Base-by-base conservation (phyloP, 108 stramenopile species). In the Pseudonitzschia pungens region DNA sequence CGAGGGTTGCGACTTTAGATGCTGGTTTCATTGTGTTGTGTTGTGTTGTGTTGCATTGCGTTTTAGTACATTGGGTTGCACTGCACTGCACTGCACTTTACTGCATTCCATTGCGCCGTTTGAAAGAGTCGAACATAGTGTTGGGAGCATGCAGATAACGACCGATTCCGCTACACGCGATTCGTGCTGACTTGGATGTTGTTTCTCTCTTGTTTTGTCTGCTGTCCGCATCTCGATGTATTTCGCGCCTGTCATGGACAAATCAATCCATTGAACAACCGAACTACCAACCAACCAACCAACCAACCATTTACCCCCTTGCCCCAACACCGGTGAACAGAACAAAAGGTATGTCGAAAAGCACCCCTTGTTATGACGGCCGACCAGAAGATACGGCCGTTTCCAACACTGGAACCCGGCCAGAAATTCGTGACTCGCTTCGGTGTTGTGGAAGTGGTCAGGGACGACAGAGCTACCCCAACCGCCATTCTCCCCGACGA, bases 401-500 rank as follows among this genome's bases (percentile, higher is more conserved):
- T 86, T 57, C 73, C 43, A n/a, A 69, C 68, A 52, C 68, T 93
- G 66, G 36, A 77, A 50, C 78, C 81, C 10, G 92, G 92, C 0
- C 28, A 67, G 0, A 28, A 51, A 29, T 89, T 81, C 69, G 68
- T 89, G 28, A 92, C 91, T 9, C 71, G 55, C 27, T 92, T 68
- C 75, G 91, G 93, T 22, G 81, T 92, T 18, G 93, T 94, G 2
- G 68, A 89, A 72, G 87, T 94, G 7, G 79, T 94, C 26, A 65
- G 55, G 20, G 93, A 94, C 68, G 77, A 85, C 68, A 77, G 88
- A 0, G 84, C 69, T 27, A 77, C 42, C n/a, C 71, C 82, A 0
- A 72, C 58, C 16, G 70, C 48, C 26, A 10, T 33, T 1, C n/a
- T 57, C 24, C 65, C 69, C 4, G 11, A 27, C 2, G 57, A 68